Base-by-base conservation (phyloP, 2,329 filamentous ascomycete genomes). In the Aspergillus sp. region DNA sequence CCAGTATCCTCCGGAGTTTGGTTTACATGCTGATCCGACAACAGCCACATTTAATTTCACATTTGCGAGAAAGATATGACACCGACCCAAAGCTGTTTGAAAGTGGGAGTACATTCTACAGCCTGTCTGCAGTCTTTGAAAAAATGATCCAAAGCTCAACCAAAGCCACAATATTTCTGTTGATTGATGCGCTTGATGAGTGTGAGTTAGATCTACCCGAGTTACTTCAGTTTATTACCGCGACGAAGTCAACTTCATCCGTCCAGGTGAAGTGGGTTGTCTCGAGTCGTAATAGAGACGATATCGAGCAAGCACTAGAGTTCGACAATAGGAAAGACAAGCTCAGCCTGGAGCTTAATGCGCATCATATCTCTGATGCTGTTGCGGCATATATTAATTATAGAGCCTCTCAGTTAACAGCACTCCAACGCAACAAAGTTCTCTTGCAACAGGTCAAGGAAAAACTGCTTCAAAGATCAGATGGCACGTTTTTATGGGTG, bases 1-100 rank as follows among this genome's bases (percentile, higher is more conserved):
- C 67, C 0, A 63, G 66, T 1, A 68, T 75, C 0, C 49, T 77
- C 6, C 64, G 69, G 2, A 69, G 72, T 8, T 57, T 77, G 5
- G 65, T 62, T 12, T 59, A 56, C 49, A 36, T 50, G 36, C 59
- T 64, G n/a, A n/a, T 58, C 13, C 3, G 53, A 0, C 52, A 60
- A 6, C 36, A 56, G 22, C 51, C 48, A 7, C 15, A 6, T 4
- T 34, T 59, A 4, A 12, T 56, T 2, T n/a, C 36, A 5, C 18
- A 53, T 36, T 3, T 56, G 6, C 48, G 34, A 18, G 17, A 44
- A n/a, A 41, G 12, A 18, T 59, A 58, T n/a, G 39, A 51, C 12
- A 8, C 22, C 5, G 22, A 22, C 22, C 22, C 22, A 22, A 22
- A 22, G 22, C 22, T 22, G 5, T 22, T 22, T 22, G 5, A 22